Evolutionary conservation across 140 eudicot species (phyloP).

Genomic region (Senecio squalidus): DNA sequence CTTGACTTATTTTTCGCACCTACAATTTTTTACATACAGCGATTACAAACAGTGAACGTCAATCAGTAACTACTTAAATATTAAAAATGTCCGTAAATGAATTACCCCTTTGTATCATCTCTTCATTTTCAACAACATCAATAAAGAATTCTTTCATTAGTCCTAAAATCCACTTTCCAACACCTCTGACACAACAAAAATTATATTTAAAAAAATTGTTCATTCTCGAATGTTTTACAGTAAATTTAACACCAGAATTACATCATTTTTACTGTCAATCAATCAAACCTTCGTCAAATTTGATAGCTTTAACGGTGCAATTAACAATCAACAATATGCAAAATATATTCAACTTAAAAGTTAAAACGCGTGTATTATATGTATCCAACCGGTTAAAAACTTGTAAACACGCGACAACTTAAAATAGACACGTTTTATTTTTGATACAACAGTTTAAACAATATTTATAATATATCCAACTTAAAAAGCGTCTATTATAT

Average conservation of each 20-base stretch:
- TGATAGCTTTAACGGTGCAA: too few species aligned
- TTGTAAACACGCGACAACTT: too few species aligned
- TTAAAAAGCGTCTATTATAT: too few species aligned
- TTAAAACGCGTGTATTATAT: too few species aligned
- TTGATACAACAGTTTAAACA: too few species aligned
- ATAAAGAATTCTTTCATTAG: constrained; percentile 69
- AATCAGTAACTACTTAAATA: constrained; percentile 4
- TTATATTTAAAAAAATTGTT: not conserved
- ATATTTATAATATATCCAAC: too few species aligned
- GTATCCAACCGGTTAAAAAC: too few species aligned
- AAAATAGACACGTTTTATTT: too few species aligned
- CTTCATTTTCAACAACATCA: constrained; percentile 49
- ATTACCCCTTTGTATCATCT: constrained; percentile 46
- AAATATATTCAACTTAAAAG: too few species aligned
- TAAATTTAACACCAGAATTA: not conserved
- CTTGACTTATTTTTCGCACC: constrained; percentile 46
- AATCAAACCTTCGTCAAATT: not conserved
- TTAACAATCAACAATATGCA: too few species aligned
- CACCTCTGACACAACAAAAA: constrained; percentile 46
- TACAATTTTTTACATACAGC: constrained; percentile 10
- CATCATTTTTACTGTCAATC: not conserved
- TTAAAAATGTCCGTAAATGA: not conserved
- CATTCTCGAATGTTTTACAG: not conserved
- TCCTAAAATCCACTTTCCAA: constrained; percentile 89
- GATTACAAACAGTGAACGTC: not conserved